Evolutionary conservation across 1,284 basidiomycete genomes (phyloP), one percentile per base, ranked within the genome.

Genomic region (Boletus mariae): DNA sequence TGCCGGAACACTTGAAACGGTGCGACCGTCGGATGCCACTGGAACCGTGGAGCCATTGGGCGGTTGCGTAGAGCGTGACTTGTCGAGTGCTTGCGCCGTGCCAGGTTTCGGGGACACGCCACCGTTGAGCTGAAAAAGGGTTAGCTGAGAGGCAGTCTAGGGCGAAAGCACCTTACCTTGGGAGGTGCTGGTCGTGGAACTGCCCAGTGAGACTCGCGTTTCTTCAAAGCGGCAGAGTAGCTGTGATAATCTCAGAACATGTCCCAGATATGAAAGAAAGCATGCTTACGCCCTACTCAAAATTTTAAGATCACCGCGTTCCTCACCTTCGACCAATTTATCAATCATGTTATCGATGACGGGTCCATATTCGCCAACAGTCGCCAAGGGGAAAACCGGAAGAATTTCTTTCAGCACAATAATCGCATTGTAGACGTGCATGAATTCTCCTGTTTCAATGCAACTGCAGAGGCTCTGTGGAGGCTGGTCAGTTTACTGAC

Each of bases 391-490:
- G 72, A 94, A 96, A 46, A 89, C 86, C 2, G 90, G 87, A 43
- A 95, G 79, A 32, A 98, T 83, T 67, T 95, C 91, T 62, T 94
- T 92, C 54, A 95, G 77, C 25, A 97, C 85, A 44, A 94, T 82
- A 65, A 97, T 89, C 11, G 91, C 83, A 65, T 98, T 98, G 70
- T 94, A 94, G 53, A 96, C 89, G 64, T 93, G 92, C 89, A 96
- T 94, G 69, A 94, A 97, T 64, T 94, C 93, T 60, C 86, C 85
- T 2, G 82, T 82, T 66, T 83, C 77, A 47, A 88, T 81, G 61
- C 82, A 85, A 43, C 81, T 83, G 26, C 75, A 72, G 57, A 89
- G 79, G 57, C 76, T 79, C 85, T 89, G 57, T 6, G 55, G 50
- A 52, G 52, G 15, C 47, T 17, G 42, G 13, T 54, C 47, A 57